Evolutionary conservation across 1,284 basidiomycete genomes (phyloP).

Genomic region (Leccinum fuscescens): DNA sequence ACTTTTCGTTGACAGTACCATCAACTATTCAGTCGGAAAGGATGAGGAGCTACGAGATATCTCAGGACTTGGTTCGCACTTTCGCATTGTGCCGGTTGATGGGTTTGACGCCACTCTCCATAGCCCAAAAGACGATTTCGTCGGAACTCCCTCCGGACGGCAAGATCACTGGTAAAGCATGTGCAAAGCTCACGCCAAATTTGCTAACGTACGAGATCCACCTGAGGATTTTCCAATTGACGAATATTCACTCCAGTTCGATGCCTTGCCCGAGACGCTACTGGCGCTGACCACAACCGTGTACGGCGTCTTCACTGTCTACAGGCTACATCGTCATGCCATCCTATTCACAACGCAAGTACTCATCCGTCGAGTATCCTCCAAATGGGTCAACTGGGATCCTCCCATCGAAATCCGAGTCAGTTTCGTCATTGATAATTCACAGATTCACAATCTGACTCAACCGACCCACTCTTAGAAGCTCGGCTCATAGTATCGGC

Average conservation of each 20-base stretch:
- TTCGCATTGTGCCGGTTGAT: background rate
- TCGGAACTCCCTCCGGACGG: conserved; percentile 82
- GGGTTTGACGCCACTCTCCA: conserved; percentile 6
- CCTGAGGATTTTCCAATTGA: background rate
- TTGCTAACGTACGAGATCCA: conserved; percentile 61
- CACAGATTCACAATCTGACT: conserved; percentile 1
- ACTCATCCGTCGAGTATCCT: conserved; percentile 22
- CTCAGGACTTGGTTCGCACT: conserved; percentile 77
- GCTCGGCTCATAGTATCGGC: conserved; percentile 28
- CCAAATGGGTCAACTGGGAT: conserved; percentile 33
- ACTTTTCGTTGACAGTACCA: conserved; percentile 83
- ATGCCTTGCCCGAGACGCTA: no score
- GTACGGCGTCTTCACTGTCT: background rate
- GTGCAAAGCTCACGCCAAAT: conserved; percentile 82
- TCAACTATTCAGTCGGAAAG: conserved; percentile 79
- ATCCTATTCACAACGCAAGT: conserved; percentile 22
- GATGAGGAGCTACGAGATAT: conserved; percentile 93
- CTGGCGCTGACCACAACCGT: background rate
- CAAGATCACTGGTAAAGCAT: conserved; percentile 75
- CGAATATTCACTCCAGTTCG: no score
- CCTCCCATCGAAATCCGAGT: conserved; percentile 21
- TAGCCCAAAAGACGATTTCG: conserved; percentile 93
- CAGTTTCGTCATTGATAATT: background rate
- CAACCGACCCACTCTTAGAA: conserved; percentile 3
- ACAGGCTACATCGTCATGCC: conserved; percentile 5